Percentiles rank a stretch among this genome's conserved stretches.
Evolutionary conservation across 2,329 filamentous ascomycete species (phyloP).

Genomic region (Massarina eburnea): DNA sequence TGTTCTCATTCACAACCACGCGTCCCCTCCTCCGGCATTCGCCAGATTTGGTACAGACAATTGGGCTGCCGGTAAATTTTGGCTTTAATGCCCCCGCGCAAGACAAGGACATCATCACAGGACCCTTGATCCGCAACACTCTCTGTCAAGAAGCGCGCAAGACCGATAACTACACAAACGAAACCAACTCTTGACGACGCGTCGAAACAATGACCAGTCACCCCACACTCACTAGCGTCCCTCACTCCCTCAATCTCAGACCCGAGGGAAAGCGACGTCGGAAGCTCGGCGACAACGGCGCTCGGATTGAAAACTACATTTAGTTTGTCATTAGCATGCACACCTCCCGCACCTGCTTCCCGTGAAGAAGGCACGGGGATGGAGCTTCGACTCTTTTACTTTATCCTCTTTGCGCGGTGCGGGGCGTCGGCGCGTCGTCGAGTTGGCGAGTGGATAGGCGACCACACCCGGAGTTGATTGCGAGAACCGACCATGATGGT

Average conservation of each 20-base stretch:
- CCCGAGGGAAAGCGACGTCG: neutral
- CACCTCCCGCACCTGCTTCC: neutral
- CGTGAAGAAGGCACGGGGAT: too few species aligned
- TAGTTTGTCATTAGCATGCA: constrained; percentile 11
- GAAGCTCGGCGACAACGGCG: constrained; percentile 9
- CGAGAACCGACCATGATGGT: neutral
- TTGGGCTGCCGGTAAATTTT: constrained; percentile 20
- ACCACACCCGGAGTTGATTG: neutral
- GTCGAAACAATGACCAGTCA: constrained; percentile 9
- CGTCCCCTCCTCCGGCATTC: neutral
- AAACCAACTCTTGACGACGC: constrained; percentile 1
- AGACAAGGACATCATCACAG: constrained; percentile 21
- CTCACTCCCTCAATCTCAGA: neutral
- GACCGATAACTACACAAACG: constrained; percentile 3
- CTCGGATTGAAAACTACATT: constrained; percentile 31
- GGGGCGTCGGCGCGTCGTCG: constrained; percentile 7
- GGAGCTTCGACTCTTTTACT: constrained; percentile 24
- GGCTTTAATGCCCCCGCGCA: constrained; percentile 18
- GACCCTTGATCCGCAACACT: constrained; percentile 12
- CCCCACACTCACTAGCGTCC: constrained; percentile 2
- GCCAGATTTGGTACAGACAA: neutral
- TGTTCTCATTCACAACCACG: constrained; percentile 21
- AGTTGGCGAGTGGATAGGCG: neutral
- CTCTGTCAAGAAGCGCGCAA: neutral
- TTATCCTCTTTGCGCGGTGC: constrained; percentile 19